Evolutionary conservation across 1,284 basidiomycete genomes (phyloP), one percentile per base, ranked within the genome.

Genomic region (Amylostereum chailletii): DNA sequence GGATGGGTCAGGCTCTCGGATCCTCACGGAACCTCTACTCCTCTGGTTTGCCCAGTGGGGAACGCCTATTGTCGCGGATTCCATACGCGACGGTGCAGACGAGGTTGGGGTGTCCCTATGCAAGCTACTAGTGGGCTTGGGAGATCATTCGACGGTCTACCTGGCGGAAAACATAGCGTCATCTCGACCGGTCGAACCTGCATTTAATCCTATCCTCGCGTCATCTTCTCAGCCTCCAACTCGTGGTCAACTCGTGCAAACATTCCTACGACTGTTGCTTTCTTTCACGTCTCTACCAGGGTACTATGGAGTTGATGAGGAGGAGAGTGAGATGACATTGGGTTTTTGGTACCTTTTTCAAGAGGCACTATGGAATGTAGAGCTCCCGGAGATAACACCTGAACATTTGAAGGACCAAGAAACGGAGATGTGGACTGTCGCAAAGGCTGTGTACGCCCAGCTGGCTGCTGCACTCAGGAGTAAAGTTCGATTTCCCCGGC

Each of bases 291-390:
- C 80, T 1, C 74, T 90, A 33, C 77, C 82, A 0, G 90, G 89
- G 1, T 80, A 77, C 55, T 89, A 83, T 57, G 85, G 86, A 1
- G 75, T 79, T 0, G 90, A 93, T 48, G 91, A 94, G 61, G 84
- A 89, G 47, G 82, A 89, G 59, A 90, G 86, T 58, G 90, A 93
- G 70, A 79, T 89, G 71, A 88, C 86, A 1, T 74, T 94, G 2
- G 80, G 80, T 0, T 92, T 93, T 57, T 95, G 92, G 84, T 92
- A 90, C 54, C 70, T 90, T 30, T 78, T 94, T 51, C 92, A 94
- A 64, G 92, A 95, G 63, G 80, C 88, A 1, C 66, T 95, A 34
- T 91, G 90, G 84, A 81, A 75, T 46, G 77, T 78, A 7, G 83
- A 90, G 11, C 48, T 56, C 11, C 47, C 55, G 19, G 57, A 57